Conservation (phyloP, 148 eudicot genomes). For the Bassia scoparia region DNA sequence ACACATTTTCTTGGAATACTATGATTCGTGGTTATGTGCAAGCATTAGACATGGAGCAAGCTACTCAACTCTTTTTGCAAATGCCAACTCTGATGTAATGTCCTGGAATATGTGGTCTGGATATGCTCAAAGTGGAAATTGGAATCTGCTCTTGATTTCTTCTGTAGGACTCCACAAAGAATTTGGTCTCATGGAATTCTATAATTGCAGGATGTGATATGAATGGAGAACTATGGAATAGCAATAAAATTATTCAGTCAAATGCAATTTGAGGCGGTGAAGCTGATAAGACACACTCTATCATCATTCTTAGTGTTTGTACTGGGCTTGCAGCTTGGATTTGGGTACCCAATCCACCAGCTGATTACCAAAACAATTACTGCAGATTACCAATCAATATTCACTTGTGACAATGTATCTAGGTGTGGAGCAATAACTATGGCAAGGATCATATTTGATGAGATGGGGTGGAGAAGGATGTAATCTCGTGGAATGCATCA, state of each 20-base stretch:
- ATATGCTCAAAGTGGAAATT: constrained; percentile 41
- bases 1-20: constrained; percentile 52
- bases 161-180: constrained; percentile 39
- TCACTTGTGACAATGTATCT: constrained; percentile 58
- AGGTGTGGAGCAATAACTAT: constrained; percentile 54
- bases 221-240: constrained; percentile 42
- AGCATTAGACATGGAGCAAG: constrained; percentile 43
- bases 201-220: constrained; percentile 43
- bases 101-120: constrained; percentile 59
- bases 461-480: constrained; percentile 35
- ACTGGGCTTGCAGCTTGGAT: constrained; percentile 38
- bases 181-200: constrained; percentile 48
- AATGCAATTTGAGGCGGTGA: constrained; percentile 41
- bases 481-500: constrained; percentile 59
- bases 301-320: constrained; percentile 48
- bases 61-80: constrained; percentile 39
- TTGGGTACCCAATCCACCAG: constrained; percentile 54
- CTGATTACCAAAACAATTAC: constrained; percentile 31
- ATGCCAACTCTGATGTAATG: constrained; percentile 48
- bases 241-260: constrained; percentile 39
- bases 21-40: constrained; percentile 48
- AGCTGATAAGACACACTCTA: constrained; percentile 47
- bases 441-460: constrained; percentile 44
- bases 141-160: constrained; percentile 40
- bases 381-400: constrained; percentile 48